Conservation (phyloP, 164 flowering plant species). For the Tetracentron sinense region DNA sequence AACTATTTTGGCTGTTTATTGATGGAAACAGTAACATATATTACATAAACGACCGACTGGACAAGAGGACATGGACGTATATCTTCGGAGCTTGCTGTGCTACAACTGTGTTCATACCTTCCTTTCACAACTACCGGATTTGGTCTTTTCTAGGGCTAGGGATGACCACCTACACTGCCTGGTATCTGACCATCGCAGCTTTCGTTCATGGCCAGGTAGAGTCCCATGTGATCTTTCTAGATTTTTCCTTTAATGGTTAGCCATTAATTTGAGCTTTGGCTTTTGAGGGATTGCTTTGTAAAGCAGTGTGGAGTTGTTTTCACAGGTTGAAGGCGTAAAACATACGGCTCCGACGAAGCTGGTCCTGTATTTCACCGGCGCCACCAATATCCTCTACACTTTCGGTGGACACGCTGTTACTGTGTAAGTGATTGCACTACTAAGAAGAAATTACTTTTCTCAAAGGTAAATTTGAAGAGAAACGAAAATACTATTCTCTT, state of each 20-base stretch:
- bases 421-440: slow-evolving; percentile 46
- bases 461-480: background rate
- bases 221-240: too few relatives aligned
- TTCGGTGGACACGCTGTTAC: slow-evolving; percentile 97
- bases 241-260: too few relatives aligned
- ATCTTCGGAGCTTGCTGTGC: slow-evolving; percentile 98
- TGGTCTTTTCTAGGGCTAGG: slow-evolving; percentile 96
- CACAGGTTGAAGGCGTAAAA: slow-evolving; percentile 61
- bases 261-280: too few relatives aligned
- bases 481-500: background rate
- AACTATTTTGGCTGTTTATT: background rate
- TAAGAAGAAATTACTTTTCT: too few relatives aligned
- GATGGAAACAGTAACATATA: slow-evolving; percentile 68
- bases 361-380: slow-evolving; percentile 91
- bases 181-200: slow-evolving; percentile 86
- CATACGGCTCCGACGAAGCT: slow-evolving; percentile 67
- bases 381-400: slow-evolving; percentile 89
- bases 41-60: slow-evolving; percentile 94
- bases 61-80: slow-evolving; percentile 98
- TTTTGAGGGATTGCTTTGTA: too few relatives aligned
- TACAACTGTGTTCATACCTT: too few relatives aligned
- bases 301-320: too few relatives aligned
- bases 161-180: slow-evolving; percentile 96
- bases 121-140: slow-evolving; percentile 89
- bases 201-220: slow-evolving; percentile 77